Conservation (phyloP, 768 basidiomycete genomes). For the Leccinum obscurum region DNA sequence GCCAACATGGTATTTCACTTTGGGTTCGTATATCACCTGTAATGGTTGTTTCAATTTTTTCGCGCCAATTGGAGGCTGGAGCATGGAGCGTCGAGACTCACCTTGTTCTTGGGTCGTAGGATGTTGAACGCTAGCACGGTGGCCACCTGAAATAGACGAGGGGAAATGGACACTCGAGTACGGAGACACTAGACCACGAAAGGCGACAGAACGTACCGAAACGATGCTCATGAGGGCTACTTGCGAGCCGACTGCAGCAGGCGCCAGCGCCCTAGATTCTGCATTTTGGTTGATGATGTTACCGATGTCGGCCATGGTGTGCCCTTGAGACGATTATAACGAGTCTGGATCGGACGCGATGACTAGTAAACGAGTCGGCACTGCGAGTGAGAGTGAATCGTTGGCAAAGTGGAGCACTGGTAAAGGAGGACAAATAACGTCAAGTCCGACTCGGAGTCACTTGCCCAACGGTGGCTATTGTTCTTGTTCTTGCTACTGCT, state of each 20-base stretch:
- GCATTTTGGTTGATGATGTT: slow-evolving; percentile 35
- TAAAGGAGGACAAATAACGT: neutral
- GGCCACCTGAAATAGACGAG: slow-evolving; percentile 43
- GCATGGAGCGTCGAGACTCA: slow-evolving; percentile 20
- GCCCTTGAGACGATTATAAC: slow-evolving; percentile 6
- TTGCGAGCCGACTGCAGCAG: slow-evolving; percentile 78
- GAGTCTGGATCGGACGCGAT: slow-evolving; percentile 19
- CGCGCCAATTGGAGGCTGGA: neutral
- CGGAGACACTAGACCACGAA: neutral
- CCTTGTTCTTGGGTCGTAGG: slow-evolving; percentile 89
- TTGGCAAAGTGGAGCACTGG: no score
- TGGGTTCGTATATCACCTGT: slow-evolving; percentile 89
- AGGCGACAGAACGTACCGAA: slow-evolving; percentile 54
- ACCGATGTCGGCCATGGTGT: slow-evolving; percentile 34
- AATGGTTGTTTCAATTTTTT: no score
- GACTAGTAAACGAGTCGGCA: slow-evolving; percentile 17
- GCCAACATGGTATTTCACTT: slow-evolving; percentile 86
- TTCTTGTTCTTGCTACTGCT: neutral
- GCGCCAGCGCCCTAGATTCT: slow-evolving; percentile 66
- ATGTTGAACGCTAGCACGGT: slow-evolving; percentile 79
- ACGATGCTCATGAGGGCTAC: slow-evolving; percentile 69
- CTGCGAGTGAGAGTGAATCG: neutral
- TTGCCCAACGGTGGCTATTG: neutral
- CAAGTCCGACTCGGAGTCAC: neutral
- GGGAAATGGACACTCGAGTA: no score